Conservation (phyloP, 148 eudicot species). For the Rhododendron kiyosumense region DNA sequence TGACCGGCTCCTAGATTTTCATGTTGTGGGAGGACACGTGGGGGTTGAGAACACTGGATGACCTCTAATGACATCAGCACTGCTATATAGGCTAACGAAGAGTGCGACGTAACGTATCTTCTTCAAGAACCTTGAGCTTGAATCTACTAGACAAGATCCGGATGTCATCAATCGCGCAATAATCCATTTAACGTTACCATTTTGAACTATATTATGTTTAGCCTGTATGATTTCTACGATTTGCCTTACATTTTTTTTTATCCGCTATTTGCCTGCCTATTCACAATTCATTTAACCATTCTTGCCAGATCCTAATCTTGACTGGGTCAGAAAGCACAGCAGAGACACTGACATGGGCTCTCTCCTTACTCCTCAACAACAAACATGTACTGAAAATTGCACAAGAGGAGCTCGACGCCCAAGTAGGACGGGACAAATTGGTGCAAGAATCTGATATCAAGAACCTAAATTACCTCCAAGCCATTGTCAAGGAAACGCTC, state of each 20-base stretch:
- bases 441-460: constrained; percentile 36
- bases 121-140: not conserved
- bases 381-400: constrained; percentile 10
- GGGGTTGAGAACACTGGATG: not conserved
- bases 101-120: not conserved
- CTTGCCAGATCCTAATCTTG: constrained; percentile 25
- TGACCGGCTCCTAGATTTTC: not conserved
- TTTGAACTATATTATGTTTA: not conserved
- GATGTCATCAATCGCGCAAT: not conserved
- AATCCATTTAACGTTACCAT: not conserved
- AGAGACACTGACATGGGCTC: constrained; percentile 29
- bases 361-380: constrained; percentile 32
- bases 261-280: not conserved
- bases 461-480: constrained; percentile 27
- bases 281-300: not conserved
- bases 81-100: not conserved
- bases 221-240: not conserved
- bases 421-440: constrained; percentile 24
- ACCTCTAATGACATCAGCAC: not conserved
- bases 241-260: not conserved
- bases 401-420: constrained; percentile 32
- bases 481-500: constrained; percentile 35
- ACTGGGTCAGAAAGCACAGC: constrained; percentile 34
- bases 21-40: not conserved
- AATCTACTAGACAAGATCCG: not conserved